Conservation (phyloP, 345 rosid species). For the Nephelium lappaceum region DNA sequence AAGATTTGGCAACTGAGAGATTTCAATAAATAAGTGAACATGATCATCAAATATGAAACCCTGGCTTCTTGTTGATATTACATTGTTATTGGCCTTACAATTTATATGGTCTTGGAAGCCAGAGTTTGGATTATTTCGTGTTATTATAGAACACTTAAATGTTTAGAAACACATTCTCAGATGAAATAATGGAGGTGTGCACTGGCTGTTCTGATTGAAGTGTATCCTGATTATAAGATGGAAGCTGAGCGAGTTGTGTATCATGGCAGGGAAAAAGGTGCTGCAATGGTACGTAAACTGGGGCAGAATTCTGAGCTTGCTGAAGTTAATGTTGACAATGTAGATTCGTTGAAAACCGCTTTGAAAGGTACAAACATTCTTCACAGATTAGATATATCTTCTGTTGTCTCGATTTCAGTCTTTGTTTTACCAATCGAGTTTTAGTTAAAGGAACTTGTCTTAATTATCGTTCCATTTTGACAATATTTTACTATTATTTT, state of each 20-base stretch:
- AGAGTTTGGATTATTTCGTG: neutral
- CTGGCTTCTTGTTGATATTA: neutral
- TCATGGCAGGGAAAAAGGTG: conserved; percentile 71
- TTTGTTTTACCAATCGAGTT: neutral
- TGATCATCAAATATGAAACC: neutral
- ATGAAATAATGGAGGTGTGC: neutral
- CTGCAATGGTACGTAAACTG: conserved; percentile 67
- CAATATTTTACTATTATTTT: neutral
- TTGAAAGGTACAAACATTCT: conserved; percentile 11
- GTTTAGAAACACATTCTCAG: neutral
- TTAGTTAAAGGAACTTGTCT: neutral
- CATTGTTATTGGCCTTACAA: neutral
- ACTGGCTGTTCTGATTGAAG: neutral
- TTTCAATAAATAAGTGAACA: neutral
- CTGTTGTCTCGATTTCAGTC: neutral
- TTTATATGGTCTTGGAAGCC: neutral
- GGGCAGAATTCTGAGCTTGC: conserved; percentile 73
- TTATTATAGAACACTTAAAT: neutral
- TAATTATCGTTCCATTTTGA: neutral
- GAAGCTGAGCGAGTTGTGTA: conserved; percentile 6
- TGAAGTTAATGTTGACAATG: conserved; percentile 60
- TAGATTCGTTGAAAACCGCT: conserved; percentile 48
- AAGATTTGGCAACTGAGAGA: neutral
- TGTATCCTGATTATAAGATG: neutral
- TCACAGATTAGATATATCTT: neutral